phyloP scores from a whole-genome alignment of 2,329 filamentous ascomycete genomes.

The Apiospora arundinis region DNA sequence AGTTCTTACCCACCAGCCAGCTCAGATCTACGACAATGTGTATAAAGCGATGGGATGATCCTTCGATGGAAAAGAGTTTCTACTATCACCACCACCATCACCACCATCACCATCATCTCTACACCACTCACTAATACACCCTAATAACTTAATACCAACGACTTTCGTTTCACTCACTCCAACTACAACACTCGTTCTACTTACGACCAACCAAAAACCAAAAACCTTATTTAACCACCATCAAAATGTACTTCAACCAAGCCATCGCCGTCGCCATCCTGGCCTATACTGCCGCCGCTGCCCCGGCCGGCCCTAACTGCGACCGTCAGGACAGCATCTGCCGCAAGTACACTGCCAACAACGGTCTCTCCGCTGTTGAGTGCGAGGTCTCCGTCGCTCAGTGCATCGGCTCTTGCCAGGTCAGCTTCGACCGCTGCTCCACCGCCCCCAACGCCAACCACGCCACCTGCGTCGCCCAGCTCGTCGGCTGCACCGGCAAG shows the following conservation, averaged over 20 bases:
- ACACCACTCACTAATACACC: slow-evolving; percentile 19
- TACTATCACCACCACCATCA: slow-evolving; percentile 8
- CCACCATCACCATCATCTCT: slow-evolving; percentile 17
- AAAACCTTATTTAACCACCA: background rate
- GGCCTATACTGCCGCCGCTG: slow-evolving; percentile 18
- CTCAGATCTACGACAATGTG: background rate
- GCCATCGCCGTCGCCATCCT: slow-evolving; percentile 19
- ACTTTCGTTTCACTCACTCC: slow-evolving; percentile 11
- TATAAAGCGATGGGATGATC: slow-evolving; percentile 15
- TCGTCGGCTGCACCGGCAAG: slow-evolving; percentile 19
- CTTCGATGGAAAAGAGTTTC: slow-evolving; percentile 3
- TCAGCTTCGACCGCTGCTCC: background rate
- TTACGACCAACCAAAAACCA: background rate
- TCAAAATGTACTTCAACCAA: slow-evolving; percentile 16
- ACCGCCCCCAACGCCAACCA: slow-evolving; percentile 17
- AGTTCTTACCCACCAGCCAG: background rate
- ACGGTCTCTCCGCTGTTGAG: slow-evolving; percentile 9
- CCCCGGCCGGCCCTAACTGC: slow-evolving; percentile 20
- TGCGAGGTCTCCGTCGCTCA: slow-evolving; percentile 1
- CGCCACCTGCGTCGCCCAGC: background rate
- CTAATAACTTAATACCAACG: slow-evolving; percentile 5
- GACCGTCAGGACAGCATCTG: slow-evolving; percentile 7
- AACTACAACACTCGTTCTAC: slow-evolving; percentile 13
- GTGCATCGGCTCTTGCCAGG: slow-evolving; percentile 18
- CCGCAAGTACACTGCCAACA: slow-evolving; percentile 20